These are phyloP conservation scores for Colletotrichum costaricense DNA, from an alignment of 2,329 filamentous ascomycete genomes.

Conservation along the genomic window DNA sequence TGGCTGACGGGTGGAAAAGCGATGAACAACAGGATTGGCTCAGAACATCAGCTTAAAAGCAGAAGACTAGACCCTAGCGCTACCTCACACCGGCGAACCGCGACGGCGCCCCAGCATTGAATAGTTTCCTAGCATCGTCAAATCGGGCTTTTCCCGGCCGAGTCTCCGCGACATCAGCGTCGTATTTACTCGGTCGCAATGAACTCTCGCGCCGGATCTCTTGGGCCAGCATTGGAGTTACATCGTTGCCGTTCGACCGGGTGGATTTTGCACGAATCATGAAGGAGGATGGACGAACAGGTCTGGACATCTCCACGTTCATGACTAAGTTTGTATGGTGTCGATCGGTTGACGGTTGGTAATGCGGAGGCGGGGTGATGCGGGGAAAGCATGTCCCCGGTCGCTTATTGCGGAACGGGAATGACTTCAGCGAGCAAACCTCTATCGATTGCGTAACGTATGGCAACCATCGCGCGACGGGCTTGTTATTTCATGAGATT, in stretches of 20 bases:
- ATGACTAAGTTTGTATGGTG: not conserved
- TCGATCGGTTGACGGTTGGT: not conserved
- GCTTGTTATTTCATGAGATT: no score
- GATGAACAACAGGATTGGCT: not conserved
- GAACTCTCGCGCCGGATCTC: not conserved
- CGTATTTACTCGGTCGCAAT: not conserved
- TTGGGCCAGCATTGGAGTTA: not conserved
- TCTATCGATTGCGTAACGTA: no score
- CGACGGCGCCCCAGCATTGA: not conserved
- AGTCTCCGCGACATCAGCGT: not conserved
- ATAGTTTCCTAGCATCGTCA: conserved; percentile 14
- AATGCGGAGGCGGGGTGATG: conserved; percentile 5
- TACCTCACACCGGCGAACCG: not conserved
- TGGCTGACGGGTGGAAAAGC: not conserved
- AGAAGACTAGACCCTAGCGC: no score
- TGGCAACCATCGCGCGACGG: no score
- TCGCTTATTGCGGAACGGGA: no score
- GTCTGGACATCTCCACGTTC: not conserved
- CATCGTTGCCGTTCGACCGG: not conserved
- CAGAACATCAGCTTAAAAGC: not conserved
- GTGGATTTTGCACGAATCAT: conserved; percentile 30
- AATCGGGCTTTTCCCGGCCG: conserved; percentile 21
- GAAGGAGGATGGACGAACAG: fast-evolving
- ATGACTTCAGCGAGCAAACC: no score
- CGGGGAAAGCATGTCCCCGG: not conserved